phyloP scores from a whole-genome alignment of 768 basidiomycete genomes.

The Termitomyces sp. region DNA sequence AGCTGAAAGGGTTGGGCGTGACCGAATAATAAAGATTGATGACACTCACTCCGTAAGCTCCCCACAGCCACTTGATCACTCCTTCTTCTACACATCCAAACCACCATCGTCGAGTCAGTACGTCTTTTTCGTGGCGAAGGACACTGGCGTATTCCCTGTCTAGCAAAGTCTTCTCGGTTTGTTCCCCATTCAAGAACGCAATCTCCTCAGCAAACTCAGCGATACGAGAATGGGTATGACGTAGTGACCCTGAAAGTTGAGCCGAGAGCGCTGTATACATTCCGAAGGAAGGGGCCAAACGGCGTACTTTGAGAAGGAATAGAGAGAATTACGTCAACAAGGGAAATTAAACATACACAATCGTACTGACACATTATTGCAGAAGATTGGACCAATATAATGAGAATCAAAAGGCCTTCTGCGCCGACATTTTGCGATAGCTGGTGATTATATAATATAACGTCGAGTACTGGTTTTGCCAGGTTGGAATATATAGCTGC shows the following conservation, averaged over 20 bases:
- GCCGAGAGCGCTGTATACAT: conserved; percentile 86
- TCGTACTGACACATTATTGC: conserved; percentile 67
- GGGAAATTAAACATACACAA: not conserved
- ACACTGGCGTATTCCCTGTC: conserved; percentile 85
- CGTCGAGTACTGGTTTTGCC: conserved; percentile 90
- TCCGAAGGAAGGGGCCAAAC: conserved; percentile 88
- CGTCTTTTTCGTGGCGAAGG: conserved; percentile 79
- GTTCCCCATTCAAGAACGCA: conserved; percentile 84
- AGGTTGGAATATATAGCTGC: conserved; percentile 93
- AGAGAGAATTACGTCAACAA: not conserved
- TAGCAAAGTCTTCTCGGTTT: conserved; percentile 85
- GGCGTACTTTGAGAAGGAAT: conserved; percentile 56
- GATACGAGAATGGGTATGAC: conserved; percentile 88
- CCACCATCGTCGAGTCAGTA: conserved; percentile 79
- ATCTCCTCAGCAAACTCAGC: conserved; percentile 87
- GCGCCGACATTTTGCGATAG: conserved; percentile 92
- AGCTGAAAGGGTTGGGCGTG: conserved; percentile 36
- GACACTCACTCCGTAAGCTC: conserved; percentile 69
- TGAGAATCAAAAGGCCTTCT: conserved; percentile 81
- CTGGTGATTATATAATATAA: conserved; percentile 94
- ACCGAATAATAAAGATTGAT: not conserved
- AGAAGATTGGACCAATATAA: conserved; percentile 77
- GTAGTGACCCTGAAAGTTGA: conserved; percentile 80
- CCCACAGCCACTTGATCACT: conserved; percentile 96
- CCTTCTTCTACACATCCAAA: conserved; percentile 92